Evolutionary conservation across 1,284 basidiomycete genomes (phyloP).

Genomic region (Pseudozyma sp.): DNA sequence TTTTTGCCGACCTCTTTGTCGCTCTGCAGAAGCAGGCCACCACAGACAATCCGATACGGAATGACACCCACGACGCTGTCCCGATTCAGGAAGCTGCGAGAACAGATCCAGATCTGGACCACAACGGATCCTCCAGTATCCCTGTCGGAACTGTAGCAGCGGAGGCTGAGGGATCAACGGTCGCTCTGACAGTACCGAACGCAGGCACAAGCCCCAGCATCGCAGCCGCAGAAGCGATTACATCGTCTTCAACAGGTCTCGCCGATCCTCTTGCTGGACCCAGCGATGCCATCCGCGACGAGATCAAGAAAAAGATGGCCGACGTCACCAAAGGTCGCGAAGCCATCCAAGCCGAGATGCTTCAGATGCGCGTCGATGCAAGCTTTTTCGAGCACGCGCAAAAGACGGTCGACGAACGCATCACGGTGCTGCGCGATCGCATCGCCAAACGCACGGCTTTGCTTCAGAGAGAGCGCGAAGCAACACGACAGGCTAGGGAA

Average conservation of each 20-base stretch:
- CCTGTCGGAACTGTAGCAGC: too few species aligned
- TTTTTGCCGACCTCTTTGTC: conserved; percentile 49
- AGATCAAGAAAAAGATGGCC: conserved; percentile 42
- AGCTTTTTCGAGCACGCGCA: conserved; percentile 50
- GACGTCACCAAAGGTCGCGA: conserved; percentile 39
- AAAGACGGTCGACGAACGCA: conserved; percentile 50
- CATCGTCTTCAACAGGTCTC: neutral
- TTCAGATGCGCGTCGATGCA: conserved; percentile 48
- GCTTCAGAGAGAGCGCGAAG: conserved; percentile 41
- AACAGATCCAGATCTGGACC: neutral
- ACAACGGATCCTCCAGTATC: neutral
- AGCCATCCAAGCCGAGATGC: conserved; percentile 45
- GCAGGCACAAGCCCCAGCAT: neutral
- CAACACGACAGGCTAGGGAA: conserved; percentile 37
- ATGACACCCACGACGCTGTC: conserved; percentile 5
- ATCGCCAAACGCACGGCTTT: conserved; percentile 31
- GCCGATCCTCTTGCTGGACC: conserved; percentile 15
- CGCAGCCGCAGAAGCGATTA: neutral
- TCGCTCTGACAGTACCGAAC: neutral
- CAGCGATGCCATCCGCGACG: conserved; percentile 34
- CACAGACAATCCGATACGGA: conserved; percentile 17
- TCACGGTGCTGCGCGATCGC: conserved; percentile 37
- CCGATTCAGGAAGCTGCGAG: neutral
- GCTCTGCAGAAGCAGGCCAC: conserved; percentile 49
- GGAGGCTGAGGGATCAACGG: too few species aligned